Percentiles rank a stretch among this genome's conserved stretches.
Conservation (phyloP, 2,329 filamentous ascomycete species). For the Aspergillus neoniger region DNA sequence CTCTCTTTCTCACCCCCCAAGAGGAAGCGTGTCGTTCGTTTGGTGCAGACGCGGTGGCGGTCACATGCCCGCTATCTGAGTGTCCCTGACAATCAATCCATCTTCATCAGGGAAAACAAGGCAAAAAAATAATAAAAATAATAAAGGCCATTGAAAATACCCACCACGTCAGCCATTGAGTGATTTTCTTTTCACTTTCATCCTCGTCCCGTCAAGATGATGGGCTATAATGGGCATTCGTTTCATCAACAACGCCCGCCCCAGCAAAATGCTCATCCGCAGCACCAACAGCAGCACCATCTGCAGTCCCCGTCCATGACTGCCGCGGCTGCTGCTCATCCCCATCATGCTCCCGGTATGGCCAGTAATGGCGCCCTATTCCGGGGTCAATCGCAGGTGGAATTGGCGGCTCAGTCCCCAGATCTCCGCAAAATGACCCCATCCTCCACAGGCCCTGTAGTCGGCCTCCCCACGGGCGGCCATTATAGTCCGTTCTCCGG, state of each 20-base stretch:
- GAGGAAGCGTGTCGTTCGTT: not conserved
- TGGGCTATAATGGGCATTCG: conserved; percentile 37
- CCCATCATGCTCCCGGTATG: conserved; percentile 31
- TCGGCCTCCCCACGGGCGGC: conserved; percentile 31
- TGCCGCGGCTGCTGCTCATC: conserved; percentile 24
- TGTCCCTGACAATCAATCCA: not conserved
- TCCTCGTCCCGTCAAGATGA: conserved; percentile 29
- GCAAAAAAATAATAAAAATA: too few species aligned
- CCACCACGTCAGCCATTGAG: not conserved
- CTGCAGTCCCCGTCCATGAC: conserved; percentile 35
- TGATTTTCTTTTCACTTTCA: not conserved
- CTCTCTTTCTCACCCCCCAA: not conserved
- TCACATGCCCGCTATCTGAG: conserved; percentile 14
- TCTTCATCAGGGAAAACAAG: too few species aligned
- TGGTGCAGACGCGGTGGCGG: conserved; percentile 14
- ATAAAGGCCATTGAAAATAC: too few species aligned
- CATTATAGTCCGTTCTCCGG: conserved; percentile 31
- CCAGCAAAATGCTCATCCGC: conserved; percentile 27
- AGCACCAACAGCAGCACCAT: conserved; percentile 25
- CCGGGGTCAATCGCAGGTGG: conserved; percentile 30
- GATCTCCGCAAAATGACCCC: conserved; percentile 39
- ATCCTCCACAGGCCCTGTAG: conserved; percentile 30
- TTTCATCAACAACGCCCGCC: conserved; percentile 31
- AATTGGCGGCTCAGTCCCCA: conserved; percentile 30
- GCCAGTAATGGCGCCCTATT: conserved; percentile 30